phyloP scores from a whole-genome alignment of 1,284 basidiomycete species.

The Trichosporon faecale region DNA sequence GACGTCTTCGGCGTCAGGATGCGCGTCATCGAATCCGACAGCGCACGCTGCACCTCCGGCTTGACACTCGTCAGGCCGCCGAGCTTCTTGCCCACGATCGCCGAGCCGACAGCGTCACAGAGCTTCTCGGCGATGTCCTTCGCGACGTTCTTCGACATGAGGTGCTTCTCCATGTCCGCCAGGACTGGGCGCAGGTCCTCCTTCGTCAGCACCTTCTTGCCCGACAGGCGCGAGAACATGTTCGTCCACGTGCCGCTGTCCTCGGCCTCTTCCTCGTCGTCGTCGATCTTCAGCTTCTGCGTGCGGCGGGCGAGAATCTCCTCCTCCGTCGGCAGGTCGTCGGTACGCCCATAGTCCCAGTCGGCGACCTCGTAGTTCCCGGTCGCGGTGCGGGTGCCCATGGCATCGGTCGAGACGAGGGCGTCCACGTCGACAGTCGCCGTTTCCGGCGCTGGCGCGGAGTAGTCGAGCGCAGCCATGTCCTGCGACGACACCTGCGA shows the following conservation, averaged over 20 bases:
- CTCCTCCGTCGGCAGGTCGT: slow-evolving; percentile 53
- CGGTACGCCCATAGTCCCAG: slow-evolving; percentile 65
- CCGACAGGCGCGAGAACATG: slow-evolving; percentile 79
- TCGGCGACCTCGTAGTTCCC: slow-evolving; percentile 93
- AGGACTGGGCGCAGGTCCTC: slow-evolving; percentile 83
- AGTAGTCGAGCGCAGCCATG: slow-evolving; percentile 85
- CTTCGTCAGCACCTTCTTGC: slow-evolving; percentile 72
- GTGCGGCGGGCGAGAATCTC: slow-evolving; percentile 44
- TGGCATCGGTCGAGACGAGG: slow-evolving; percentile 46
- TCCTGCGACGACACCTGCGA: slow-evolving; percentile 72
- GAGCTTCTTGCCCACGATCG: slow-evolving; percentile 84
- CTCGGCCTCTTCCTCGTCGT: slow-evolving; percentile 18
- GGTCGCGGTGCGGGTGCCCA: slow-evolving; percentile 67
- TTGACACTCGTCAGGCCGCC: slow-evolving; percentile 82
- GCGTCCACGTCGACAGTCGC: slow-evolving; percentile 50
- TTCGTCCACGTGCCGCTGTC: slow-evolving; percentile 50
- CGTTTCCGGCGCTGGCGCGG: slow-evolving; percentile 54
- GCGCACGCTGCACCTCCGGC: slow-evolving; percentile 74
- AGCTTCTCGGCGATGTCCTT: slow-evolving; percentile 91
- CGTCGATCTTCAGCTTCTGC: slow-evolving; percentile 54
- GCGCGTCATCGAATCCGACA: slow-evolving; percentile 83
- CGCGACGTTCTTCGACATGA: slow-evolving; percentile 99
- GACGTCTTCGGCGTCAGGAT: slow-evolving; percentile 95
- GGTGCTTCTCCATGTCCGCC: slow-evolving; percentile 90
- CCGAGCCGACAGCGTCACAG: slow-evolving; percentile 86